Evolutionary conservation across 2,329 filamentous ascomycete genomes (phyloP).

Genomic region (Microcyclospora pomicola): DNA sequence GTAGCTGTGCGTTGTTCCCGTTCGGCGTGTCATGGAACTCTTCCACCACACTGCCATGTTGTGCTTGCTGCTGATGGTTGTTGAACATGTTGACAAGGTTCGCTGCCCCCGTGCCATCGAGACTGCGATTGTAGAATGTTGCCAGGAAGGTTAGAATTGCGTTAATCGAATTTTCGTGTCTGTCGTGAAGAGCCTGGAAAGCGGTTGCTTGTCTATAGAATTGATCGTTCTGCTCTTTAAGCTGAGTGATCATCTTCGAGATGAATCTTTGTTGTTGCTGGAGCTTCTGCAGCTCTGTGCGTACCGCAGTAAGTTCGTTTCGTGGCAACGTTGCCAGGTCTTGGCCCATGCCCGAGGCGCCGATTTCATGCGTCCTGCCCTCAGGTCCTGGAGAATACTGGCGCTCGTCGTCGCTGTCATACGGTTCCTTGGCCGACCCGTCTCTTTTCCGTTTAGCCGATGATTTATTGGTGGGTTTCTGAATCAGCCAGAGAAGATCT

Average conservation of each 20-base stretch:
- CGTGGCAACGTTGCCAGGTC: conserved; percentile 42
- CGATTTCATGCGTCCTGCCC: conserved; percentile 12
- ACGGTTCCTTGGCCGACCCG: conserved; percentile 50
- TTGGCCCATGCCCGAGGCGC: conserved; percentile 24
- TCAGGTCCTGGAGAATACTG: conserved; percentile 17
- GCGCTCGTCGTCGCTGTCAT: conserved; percentile 57
- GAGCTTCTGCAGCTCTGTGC: conserved; percentile 67
- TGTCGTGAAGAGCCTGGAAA: conserved; percentile 82
- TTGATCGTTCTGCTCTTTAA: conserved; percentile 76
- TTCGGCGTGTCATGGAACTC: conserved; percentile 34
- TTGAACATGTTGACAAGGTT: conserved; percentile 77
- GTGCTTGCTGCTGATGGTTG: conserved; percentile 30
- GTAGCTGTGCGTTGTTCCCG: conserved; percentile 18
- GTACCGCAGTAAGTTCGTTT: conserved; percentile 64
- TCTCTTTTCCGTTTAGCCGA: conserved; percentile 35
- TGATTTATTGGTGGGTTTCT: conserved; percentile 70
- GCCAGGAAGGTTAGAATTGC: conserved; percentile 95
- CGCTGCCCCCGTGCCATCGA: conserved; percentile 68
- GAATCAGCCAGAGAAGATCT: conserved; percentile 88
- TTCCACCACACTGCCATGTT: conserved; percentile 48
- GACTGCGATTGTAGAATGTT: conserved; percentile 85
- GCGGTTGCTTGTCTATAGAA: conserved; percentile 76
- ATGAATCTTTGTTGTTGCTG: conserved; percentile 80
- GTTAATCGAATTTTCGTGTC: conserved; percentile 98
- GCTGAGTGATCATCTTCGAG: conserved; percentile 61